phyloP scores from a whole-genome alignment of 306 rosid species.

The Cicer cuneatum region DNA sequence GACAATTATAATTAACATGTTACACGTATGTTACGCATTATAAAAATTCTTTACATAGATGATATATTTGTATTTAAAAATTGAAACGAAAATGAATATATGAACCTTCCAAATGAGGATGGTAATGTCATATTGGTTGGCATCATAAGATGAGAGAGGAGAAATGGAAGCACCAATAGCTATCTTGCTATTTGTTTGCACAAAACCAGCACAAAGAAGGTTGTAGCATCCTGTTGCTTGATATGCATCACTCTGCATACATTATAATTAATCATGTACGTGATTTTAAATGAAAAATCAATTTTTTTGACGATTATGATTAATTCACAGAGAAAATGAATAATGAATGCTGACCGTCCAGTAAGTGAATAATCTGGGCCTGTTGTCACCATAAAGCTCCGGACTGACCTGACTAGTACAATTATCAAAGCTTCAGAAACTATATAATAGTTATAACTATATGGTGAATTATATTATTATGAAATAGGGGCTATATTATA shows the following conservation, averaged over 20 bases:
- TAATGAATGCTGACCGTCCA: constrained; percentile 78
- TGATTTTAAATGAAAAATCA: no score
- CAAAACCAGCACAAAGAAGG: constrained; percentile 86
- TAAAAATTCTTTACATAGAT: background rate
- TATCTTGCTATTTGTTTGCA: constrained; percentile 77
- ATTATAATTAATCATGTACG: background rate
- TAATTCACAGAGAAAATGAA: background rate
- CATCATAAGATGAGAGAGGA: constrained; percentile 68
- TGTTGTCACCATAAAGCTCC: constrained; percentile 99
- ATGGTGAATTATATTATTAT: no score
- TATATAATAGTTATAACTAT: background rate
- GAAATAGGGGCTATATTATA: no score
- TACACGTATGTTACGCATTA: background rate
- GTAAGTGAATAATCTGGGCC: constrained; percentile 92
- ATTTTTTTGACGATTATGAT: no score
- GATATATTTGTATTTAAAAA: background rate
- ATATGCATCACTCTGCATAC: constrained; percentile 77
- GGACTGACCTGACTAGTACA: constrained; percentile 99
- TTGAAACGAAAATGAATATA: background rate
- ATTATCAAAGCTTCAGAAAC: constrained; percentile 70
- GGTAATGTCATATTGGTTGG: constrained; percentile 75
- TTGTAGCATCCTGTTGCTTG: constrained; percentile 95
- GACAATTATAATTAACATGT: background rate
- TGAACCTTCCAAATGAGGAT: constrained; percentile 93
- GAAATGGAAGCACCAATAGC: constrained; percentile 99